Evolutionary conservation across 768 basidiomycete species (phyloP), one percentile per base, ranked within the genome.

Genomic region (Leccinum fibrillosum): DNA sequence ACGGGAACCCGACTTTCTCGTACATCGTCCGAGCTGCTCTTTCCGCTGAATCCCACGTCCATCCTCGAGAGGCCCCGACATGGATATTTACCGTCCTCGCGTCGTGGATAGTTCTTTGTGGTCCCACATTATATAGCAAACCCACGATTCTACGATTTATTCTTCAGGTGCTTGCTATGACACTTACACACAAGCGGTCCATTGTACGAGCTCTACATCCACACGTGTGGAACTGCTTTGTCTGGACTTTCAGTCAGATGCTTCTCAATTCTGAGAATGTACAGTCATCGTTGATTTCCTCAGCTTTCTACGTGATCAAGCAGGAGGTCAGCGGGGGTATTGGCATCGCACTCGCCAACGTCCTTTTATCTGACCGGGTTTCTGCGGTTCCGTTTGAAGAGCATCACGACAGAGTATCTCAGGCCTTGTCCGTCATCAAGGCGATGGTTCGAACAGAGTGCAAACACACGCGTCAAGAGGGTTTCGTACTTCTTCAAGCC

Each of bases 221-320:
- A 1, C 76, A 76, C 35, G 68, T 80, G 21, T 88, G 85, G 85
- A 75, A 73, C 53, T 77, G 80, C 53, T 72, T 86, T 26, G 69
- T 86, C 21, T 86, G 86, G 85, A 77, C 80, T 2, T 85, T 80
- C 57, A 69, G 77, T 19, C 76, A 75, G 17, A 64, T 85, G 49
- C 73, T 75, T 47, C 19, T 56, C 48, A 37, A 25, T 34, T 21
- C 61, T 12, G 64, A 62, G 15, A 55, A 60, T 3, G 53, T 64
- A 12, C 66, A 73, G 4, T 56, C 68, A 15, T 65, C 69, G 3
- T 63, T 62, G 1, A 71, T 67, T 39, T 74, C 77, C 15, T 71
- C 67, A 0, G 77, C 77, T 1, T 80, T 81, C 59, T 64, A 62
- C 32, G 67, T 81, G 5, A 66, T 86, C 28, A 75, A 70, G 21